Evolutionary conservation across 2,329 filamentous ascomycete genomes (phyloP).

Genomic region (Sclerotinia nivalis): DNA sequence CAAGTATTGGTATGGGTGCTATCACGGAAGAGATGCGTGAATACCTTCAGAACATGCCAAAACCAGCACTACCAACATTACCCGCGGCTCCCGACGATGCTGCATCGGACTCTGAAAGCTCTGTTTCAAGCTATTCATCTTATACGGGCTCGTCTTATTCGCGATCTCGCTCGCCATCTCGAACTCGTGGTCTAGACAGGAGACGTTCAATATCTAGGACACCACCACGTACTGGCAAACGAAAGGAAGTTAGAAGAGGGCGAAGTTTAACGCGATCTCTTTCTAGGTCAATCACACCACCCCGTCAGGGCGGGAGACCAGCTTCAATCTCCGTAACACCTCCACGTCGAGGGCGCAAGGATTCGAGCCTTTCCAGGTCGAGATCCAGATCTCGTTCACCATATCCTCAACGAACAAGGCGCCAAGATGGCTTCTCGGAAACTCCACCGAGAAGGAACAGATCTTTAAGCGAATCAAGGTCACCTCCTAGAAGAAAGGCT

Average conservation of each 20-base stretch:
- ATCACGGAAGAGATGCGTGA: slow-evolving; percentile 96
- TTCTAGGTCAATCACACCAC: slow-evolving; percentile 31
- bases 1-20: slow-evolving; percentile 91
- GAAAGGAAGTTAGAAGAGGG: slow-evolving; percentile 31
- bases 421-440: slow-evolving; percentile 30
- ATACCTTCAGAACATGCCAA: slow-evolving; percentile 83
- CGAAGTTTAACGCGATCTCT: slow-evolving; percentile 36
- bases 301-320: slow-evolving; percentile 26
- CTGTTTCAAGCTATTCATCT: slow-evolving; percentile 76
- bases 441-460: slow-evolving; percentile 31
- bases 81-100: slow-evolving; percentile 52
- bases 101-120: slow-evolving; percentile 64
- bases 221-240: slow-evolving; percentile 28
- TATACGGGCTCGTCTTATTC: slow-evolving; percentile 66
- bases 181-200: slow-evolving; percentile 24
- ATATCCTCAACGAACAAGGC: slow-evolving; percentile 26
- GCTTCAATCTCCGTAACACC: slow-evolving; percentile 32
- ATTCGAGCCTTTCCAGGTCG: slow-evolving; percentile 35
- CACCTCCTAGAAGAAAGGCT: slow-evolving; percentile 28
- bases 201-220: slow-evolving; percentile 26
- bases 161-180: slow-evolving; percentile 37
- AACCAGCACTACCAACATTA: slow-evolving; percentile 73
- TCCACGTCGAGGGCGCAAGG: slow-evolving; percentile 29
- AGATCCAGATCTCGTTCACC: slow-evolving; percentile 24
- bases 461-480: slow-evolving; percentile 29